Conservation (phyloP, 2,329 filamentous ascomycete species). For the Nigrospora oryzae region DNA sequence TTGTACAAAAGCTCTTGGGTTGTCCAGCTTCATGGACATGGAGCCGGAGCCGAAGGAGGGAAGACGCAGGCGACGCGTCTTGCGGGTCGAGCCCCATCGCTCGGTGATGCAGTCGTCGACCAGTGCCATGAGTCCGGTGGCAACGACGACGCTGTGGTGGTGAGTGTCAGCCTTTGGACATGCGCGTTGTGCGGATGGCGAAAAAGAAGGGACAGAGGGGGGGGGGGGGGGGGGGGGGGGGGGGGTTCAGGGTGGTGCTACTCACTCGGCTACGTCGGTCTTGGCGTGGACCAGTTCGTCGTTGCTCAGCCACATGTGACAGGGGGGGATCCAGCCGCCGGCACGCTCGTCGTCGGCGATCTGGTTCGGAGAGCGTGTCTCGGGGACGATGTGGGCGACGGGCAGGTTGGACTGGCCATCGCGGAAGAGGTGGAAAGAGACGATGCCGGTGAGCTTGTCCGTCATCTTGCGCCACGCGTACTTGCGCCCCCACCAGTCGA, state of each 20-base stretch:
- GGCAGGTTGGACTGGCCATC: slow-evolving; percentile 50
- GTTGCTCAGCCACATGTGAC: slow-evolving; percentile 85
- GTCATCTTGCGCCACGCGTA: slow-evolving; percentile 77
- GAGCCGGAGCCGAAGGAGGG: slow-evolving; percentile 21
- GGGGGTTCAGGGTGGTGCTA: slow-evolving; percentile 8
- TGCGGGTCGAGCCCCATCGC: slow-evolving; percentile 51
- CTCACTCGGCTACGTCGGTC: slow-evolving; percentile 82
- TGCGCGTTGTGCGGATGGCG: neutral
- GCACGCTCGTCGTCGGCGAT: slow-evolving; percentile 62
- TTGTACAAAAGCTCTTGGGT: slow-evolving; percentile 25
- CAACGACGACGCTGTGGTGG: slow-evolving; percentile 64
- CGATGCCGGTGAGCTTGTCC: slow-evolving; percentile 58
- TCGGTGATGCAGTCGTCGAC: slow-evolving; percentile 87
- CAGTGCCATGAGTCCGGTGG: slow-evolving; percentile 81
- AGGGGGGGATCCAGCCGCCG: slow-evolving; percentile 85
- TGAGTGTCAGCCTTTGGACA: slow-evolving; percentile 13
- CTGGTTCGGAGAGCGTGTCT: slow-evolving; percentile 64
- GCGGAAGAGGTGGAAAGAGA: slow-evolving; percentile 74
- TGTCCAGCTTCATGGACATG: slow-evolving; percentile 18
- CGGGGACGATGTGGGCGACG: slow-evolving; percentile 79
- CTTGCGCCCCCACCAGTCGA: slow-evolving; percentile 83
- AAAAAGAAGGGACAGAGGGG: slow-evolving; percentile 2
- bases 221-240: slow-evolving; percentile 3
- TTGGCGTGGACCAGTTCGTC: slow-evolving; percentile 56
- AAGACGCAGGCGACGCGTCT: slow-evolving; percentile 27